Conservation (phyloP, 2,329 filamentous ascomycete genomes). For the Calycina marina region DNA sequence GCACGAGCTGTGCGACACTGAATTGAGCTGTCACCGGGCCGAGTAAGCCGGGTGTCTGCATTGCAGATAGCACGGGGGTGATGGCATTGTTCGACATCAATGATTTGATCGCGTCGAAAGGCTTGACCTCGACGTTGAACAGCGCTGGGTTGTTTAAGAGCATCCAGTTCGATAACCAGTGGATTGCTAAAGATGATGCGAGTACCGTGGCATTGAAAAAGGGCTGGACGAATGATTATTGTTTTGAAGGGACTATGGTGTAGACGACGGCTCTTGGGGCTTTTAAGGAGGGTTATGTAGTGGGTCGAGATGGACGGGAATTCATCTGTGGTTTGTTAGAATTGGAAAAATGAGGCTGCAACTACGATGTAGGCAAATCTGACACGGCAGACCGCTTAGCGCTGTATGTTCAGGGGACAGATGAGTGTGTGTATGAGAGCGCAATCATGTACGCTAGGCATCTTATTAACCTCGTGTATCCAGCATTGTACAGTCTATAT, state of each 20-base stretch:
- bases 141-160: conserved; percentile 21
- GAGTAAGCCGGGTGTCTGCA: conserved; percentile 13
- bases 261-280: conserved; percentile 13
- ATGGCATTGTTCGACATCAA: conserved; percentile 5
- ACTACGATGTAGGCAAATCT: too few species aligned
- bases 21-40: conserved; percentile 12
- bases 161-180: conserved; percentile 25
- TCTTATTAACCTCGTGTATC: too few species aligned
- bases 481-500: too few species aligned
- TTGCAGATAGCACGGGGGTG: conserved; percentile 12
- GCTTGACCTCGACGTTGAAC: conserved; percentile 14
- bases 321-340: too few species aligned
- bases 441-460: too few species aligned
- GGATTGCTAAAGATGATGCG: conserved; percentile 17
- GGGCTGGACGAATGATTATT: conserved; percentile 7
- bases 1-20: conserved; percentile 10
- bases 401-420: too few species aligned
- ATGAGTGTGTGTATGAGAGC: too few species aligned
- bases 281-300: too few species aligned
- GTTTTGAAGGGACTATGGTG: conserved; percentile 13
- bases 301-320: too few species aligned
- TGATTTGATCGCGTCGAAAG: conserved; percentile 6
- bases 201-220: conserved; percentile 9
- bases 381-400: too few species aligned
- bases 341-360: too few species aligned